phyloP scores from a whole-genome alignment of 345 rosid species.

The Salix arbutifolia region DNA sequence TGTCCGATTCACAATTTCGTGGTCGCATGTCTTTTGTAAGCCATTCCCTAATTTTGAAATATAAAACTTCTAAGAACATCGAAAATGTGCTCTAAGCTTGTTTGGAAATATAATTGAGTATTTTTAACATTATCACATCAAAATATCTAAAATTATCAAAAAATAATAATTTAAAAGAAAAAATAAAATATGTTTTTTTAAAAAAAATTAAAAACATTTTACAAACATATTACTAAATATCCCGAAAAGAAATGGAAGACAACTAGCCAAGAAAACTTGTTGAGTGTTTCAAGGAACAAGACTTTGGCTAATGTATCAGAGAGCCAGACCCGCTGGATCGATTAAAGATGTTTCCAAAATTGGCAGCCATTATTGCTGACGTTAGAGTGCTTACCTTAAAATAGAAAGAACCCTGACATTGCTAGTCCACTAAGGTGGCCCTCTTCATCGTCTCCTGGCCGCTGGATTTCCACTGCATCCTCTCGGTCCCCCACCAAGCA shows the following conservation, averaged over 20 bases:
- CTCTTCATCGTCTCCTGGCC: neutral
- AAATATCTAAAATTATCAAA: no score
- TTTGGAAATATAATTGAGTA: no score
- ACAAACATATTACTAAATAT: no score
- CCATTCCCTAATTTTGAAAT: no score
- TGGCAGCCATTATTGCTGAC: constrained; percentile 35
- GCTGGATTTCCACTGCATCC: neutral
- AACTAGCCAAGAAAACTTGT: constrained; percentile 1
- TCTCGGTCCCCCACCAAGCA: constrained; percentile 13
- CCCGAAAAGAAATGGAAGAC: neutral
- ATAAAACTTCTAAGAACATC: no score
- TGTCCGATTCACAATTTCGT: no score
- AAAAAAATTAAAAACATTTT: no score
- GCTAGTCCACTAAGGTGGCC: constrained; percentile 1
- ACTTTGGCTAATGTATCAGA: neutral
- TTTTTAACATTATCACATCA: no score
- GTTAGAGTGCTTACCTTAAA: constrained; percentile 35
- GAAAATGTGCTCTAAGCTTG: no score
- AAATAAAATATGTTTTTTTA: no score
- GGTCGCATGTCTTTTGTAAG: no score
- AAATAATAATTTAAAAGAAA: no score
- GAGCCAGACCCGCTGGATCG: constrained; percentile 23
- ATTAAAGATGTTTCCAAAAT: constrained; percentile 27
- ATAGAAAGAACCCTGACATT: constrained; percentile 33
- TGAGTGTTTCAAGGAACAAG: neutral